Conservation (phyloP, 2,329 filamentous ascomycete genomes). For the Fusarium ramigenum region DNA sequence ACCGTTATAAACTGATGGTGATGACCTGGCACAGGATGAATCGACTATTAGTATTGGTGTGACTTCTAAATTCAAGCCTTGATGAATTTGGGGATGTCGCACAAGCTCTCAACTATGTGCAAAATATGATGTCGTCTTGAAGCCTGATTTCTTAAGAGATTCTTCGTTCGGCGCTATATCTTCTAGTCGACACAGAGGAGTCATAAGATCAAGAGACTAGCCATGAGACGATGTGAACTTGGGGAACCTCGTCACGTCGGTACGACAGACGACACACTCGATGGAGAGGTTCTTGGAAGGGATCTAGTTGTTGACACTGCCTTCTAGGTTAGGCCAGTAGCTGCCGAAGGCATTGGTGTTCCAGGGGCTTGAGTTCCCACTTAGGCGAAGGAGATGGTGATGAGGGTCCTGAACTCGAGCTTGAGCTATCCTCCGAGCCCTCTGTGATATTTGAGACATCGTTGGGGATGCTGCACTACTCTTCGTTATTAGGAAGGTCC, state of each 20-base stretch:
- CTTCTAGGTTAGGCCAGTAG: no score
- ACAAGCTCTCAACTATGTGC: no score
- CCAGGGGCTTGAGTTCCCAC: background rate
- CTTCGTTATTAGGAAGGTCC: background rate
- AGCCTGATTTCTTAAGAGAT: background rate
- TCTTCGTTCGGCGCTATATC: background rate
- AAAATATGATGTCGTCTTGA: background rate
- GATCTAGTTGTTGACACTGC: no score
- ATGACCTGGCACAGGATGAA: background rate
- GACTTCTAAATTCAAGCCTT: background rate
- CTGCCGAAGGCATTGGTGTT: background rate
- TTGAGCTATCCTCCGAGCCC: background rate
- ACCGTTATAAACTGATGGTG: rapidly evolving
- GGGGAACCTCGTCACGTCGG: no score
- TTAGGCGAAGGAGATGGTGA: background rate
- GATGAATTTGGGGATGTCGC: background rate
- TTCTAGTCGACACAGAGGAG: background rate
- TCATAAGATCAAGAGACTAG: background rate
- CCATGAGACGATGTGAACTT: no score
- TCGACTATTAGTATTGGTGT: background rate
- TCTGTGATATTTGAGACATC: background rate
- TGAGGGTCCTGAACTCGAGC: background rate
- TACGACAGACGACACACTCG: no score
- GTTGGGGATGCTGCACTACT: background rate
- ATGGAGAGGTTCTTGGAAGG: no score